A percentile compares a stretch with the other conserved stretches of the same genome.
These are phyloP conservation scores for Xylaria digitata DNA, from an alignment of 2,329 filamentous ascomycete genomes.

Conservation along the genomic window DNA sequence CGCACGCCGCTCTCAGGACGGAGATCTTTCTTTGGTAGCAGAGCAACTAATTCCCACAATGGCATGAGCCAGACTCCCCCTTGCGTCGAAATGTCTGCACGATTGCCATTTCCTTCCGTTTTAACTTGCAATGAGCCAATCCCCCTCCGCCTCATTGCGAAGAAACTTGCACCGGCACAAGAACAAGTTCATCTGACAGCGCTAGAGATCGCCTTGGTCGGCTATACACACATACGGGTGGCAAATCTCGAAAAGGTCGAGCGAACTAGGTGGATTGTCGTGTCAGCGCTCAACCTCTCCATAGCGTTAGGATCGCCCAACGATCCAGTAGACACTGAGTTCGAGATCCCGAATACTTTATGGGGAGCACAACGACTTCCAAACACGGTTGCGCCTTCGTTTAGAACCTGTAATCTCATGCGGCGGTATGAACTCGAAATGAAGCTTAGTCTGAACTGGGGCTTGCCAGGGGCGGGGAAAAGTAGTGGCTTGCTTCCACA, in stretches of 20 bases:
- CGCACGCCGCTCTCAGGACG: constrained; percentile 53
- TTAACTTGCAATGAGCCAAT: constrained; percentile 89
- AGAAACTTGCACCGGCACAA: constrained; percentile 75
- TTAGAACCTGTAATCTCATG: constrained; percentile 87
- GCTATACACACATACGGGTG: constrained; percentile 81
- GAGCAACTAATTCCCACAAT: constrained; percentile 39
- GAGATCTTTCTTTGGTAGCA: constrained; percentile 68
- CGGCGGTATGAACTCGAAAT: constrained; percentile 87
- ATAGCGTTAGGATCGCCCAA: constrained; percentile 73
- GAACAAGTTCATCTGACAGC: constrained; percentile 81
- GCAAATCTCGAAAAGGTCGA: constrained; percentile 79
- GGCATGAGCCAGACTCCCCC: constrained; percentile 63
- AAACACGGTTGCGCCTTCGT: constrained; percentile 87
- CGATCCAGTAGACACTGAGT: constrained; percentile 72
- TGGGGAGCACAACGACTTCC: constrained; percentile 82
- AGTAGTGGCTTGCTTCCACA: constrained; percentile 62
- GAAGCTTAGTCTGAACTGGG: constrained; percentile 81
- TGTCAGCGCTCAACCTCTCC: constrained; percentile 76
- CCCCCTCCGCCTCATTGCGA: constrained; percentile 82
- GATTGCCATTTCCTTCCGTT: constrained; percentile 87
- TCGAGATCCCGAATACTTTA: constrained; percentile 73
- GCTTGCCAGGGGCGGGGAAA: constrained; percentile 48
- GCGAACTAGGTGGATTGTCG: constrained; percentile 78
- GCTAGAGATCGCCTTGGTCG: constrained; percentile 84
- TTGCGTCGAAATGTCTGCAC: constrained; percentile 79